Base-by-base conservation (phyloP, 257 asterid species). In the Solanum stenotomum region DNA sequence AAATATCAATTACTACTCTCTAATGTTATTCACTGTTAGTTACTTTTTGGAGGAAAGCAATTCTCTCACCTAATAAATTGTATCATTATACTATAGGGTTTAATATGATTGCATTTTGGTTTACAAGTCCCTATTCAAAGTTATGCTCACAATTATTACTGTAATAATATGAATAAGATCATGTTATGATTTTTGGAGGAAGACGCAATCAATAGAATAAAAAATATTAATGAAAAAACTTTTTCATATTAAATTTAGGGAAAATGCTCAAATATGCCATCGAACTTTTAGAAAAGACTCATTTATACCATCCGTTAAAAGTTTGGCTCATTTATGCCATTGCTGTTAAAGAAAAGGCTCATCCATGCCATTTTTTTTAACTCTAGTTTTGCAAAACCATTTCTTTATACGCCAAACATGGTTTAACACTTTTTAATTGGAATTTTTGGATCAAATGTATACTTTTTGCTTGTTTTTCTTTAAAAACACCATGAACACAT, bases 101-200 rank as follows among this genome's bases (percentile, higher is more conserved):
- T 90, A 87, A 84, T 90, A 89, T 93, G 89, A 93, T 92, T 89
- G 76, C 93, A 34, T 88, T 85, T 75, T 88, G 89, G 94, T 92
- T 92, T 84, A 90, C 59, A 90, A 91, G 92, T 91, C 91, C 87
- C 88, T 76, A 87, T 90, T 93, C 93, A 87, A 89, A 86, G 91
- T 88, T 88, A 93, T 91, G 72, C 77, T 85, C 84, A 79, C 85
- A 76, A 89, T 86, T 87, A 82, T 87, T 74, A 87, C 79, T 74
- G 75, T 79, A 42, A 89, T 78, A 56, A 67, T 88, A 71, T 63
- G 89, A 91, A 86, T n/a, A 59, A 22, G 67, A 46, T 46, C 56
- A 1, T 8, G 67, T 8, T 7, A 59, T 22, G 8, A n/a, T 4
- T 63, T 63, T n/a, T 63, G 71, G 16, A 5, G 33, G n/a, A n/a